Percentiles rank a stretch among this genome's conserved stretches.
These are phyloP conservation scores for Triglochin maritima DNA, from an alignment of 106 monocot genomes.

Conservation along the genomic window DNA sequence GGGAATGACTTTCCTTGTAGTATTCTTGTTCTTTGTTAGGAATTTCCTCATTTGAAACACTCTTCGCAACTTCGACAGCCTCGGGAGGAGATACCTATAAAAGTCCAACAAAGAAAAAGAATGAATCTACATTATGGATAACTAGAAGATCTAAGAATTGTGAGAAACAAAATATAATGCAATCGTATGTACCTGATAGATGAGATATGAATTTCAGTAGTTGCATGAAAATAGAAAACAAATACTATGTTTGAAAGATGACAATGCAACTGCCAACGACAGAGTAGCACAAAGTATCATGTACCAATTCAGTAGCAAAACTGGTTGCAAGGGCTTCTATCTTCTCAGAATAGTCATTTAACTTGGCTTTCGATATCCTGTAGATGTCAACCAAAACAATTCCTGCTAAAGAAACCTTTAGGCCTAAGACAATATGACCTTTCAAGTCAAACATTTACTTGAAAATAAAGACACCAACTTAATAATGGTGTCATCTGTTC, in stretches of 20 bases:
- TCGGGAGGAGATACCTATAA: constrained; percentile 9
- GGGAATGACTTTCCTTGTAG: constrained; percentile 10
- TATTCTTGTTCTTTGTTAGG: constrained; percentile 24
- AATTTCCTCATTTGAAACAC: constrained; percentile 24
- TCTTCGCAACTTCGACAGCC: constrained; percentile 21
- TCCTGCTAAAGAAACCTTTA: not conserved
- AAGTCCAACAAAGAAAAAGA: not conserved
- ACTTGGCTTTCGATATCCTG: constrained; percentile 23
- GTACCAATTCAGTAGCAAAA: constrained; percentile 5
- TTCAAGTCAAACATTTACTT: not conserved
- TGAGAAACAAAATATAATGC: not conserved
- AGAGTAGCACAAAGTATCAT: not conserved
- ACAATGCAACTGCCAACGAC: not conserved
- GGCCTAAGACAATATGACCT: not conserved
- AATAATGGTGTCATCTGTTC: too few species aligned
- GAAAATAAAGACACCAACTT: too few species aligned
- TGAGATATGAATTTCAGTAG: not conserved
- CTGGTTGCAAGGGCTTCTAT: constrained; percentile 16
- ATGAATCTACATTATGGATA: not conserved
- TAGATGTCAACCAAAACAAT: not conserved
- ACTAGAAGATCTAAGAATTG: not conserved
- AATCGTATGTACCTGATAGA: not conserved
- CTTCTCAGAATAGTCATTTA: constrained; percentile 28
- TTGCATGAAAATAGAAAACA: not conserved
- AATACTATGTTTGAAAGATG: not conserved